A percentile compares a stretch with the other conserved stretches of the same genome.
Evolutionary conservation across 148 eudicot species (phyloP).

Genomic region (Pouteria glomerata): DNA sequence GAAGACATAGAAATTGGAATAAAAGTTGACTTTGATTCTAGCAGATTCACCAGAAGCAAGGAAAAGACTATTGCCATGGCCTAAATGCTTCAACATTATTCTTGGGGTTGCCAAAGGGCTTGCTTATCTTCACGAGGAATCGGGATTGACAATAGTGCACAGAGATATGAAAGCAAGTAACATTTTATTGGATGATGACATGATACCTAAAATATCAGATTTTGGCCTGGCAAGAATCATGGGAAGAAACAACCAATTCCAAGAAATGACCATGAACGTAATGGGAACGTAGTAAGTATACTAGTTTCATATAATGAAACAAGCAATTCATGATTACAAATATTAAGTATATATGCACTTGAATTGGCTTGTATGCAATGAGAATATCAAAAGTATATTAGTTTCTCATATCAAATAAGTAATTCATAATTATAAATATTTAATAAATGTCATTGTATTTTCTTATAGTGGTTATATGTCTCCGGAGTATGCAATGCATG

Average conservation of each 20-base stretch:
- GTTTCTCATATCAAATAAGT: neutral
- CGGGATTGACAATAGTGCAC: slow-evolving; percentile 18
- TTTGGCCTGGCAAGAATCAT: slow-evolving; percentile 22
- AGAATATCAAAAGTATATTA: slow-evolving; percentile 18
- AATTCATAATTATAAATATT: neutral
- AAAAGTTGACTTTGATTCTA: neutral
- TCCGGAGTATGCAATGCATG: slow-evolving; percentile 18
- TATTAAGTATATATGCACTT: too few species aligned
- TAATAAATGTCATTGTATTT: neutral
- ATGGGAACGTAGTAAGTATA: slow-evolving; percentile 20
- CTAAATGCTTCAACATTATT: slow-evolving; percentile 14
- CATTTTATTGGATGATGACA: slow-evolving; percentile 19
- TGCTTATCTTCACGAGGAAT: slow-evolving; percentile 23
- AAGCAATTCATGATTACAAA: neutral
- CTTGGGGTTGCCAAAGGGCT: slow-evolving; percentile 22
- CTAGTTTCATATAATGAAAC: neutral
- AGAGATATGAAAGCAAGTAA: slow-evolving; percentile 25
- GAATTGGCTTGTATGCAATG: slow-evolving; percentile 1
- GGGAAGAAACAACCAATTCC: slow-evolving; percentile 4
- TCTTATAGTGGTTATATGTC: slow-evolving; percentile 24
- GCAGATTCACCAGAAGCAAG: slow-evolving; percentile 8
- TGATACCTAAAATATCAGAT: slow-evolving; percentile 27
- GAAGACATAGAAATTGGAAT: neutral
- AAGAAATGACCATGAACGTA: slow-evolving; percentile 5
- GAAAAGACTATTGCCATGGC: slow-evolving; percentile 18